These are phyloP conservation scores for Pseudohalonectria lignicola DNA, from an alignment of 2,329 filamentous ascomycete genomes.

Conservation along the genomic window DNA sequence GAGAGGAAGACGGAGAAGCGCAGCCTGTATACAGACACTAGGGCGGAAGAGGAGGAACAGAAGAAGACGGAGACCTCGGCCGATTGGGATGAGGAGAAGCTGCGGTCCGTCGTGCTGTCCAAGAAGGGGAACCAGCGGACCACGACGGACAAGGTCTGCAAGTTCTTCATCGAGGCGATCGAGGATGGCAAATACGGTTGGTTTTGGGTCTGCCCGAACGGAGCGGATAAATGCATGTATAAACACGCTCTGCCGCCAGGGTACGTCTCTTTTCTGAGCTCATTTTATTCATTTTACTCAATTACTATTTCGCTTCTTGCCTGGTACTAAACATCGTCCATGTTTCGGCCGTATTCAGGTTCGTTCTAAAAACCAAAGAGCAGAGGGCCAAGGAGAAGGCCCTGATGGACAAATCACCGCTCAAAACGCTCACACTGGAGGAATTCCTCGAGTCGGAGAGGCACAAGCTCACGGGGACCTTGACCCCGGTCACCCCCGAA, in stretches of 20 bases:
- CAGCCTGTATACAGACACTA: slow-evolving; percentile 77
- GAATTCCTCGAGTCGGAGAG: slow-evolving; percentile 95
- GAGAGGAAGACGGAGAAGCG: slow-evolving; percentile 91
- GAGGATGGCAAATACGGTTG: slow-evolving; percentile 98
- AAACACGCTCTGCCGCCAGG: slow-evolving; percentile 90
- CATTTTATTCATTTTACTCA: not conserved
- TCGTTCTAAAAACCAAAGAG: slow-evolving; percentile 95
- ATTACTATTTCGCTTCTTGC: slow-evolving; percentile 3
- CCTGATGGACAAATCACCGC: slow-evolving; percentile 85
- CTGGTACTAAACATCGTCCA: too few relatives aligned
- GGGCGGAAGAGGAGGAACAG: slow-evolving; percentile 60
- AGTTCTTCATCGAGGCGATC: slow-evolving; percentile 92
- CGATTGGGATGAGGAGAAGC: slow-evolving; percentile 95
- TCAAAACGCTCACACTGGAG: slow-evolving; percentile 90
- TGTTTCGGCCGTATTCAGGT: slow-evolving; percentile 48
- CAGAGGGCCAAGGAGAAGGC: slow-evolving; percentile 94
- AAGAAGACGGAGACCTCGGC: slow-evolving; percentile 91
- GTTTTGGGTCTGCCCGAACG: slow-evolving; percentile 98
- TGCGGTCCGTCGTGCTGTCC: slow-evolving; percentile 79
- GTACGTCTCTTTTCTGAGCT: slow-evolving; percentile 39
- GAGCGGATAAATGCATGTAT: slow-evolving; percentile 97
- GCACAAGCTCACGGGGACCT: slow-evolving; percentile 81
- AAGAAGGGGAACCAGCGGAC: slow-evolving; percentile 97
- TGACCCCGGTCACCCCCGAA: slow-evolving; percentile 91
- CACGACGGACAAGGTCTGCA: slow-evolving; percentile 97